Evolutionary conservation across 176 grass and related monocot genomes (phyloP).

Genomic region (Paspalum notatum): DNA sequence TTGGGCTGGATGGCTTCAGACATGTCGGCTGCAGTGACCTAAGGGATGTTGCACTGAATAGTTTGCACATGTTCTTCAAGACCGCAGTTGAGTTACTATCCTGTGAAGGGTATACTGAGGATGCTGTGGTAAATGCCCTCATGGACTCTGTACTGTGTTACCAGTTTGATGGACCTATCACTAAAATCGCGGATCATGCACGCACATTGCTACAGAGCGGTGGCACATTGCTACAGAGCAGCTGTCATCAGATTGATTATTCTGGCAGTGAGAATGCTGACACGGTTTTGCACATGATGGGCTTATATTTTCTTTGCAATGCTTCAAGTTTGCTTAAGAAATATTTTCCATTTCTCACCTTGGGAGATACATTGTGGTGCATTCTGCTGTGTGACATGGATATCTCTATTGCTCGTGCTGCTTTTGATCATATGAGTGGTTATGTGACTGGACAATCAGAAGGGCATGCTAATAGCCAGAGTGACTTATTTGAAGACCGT

Average conservation of each 20-base stretch:
- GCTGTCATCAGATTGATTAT: conserved; percentile 14
- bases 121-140: conserved; percentile 41
- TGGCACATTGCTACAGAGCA: conserved; percentile 28
- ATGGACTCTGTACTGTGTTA: conserved; percentile 34
- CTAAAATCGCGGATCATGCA: conserved; percentile 34
- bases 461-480: background rate
- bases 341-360: conserved; percentile 45
- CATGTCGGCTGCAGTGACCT: conserved; percentile 38
- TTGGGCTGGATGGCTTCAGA: conserved; percentile 38
- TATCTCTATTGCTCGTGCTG: conserved; percentile 38
- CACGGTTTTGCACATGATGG: conserved; percentile 44
- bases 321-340: conserved; percentile 39
- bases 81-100: conserved; percentile 40
- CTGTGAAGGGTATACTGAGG: conserved; percentile 35
- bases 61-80: conserved; percentile 45
- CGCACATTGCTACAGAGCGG: conserved; percentile 33
- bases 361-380: conserved; percentile 48
- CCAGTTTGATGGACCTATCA: conserved; percentile 44
- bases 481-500: conserved; percentile 7
- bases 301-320: conserved; percentile 34
- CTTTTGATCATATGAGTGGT: conserved; percentile 11
- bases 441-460: conserved; percentile 32
- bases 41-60: conserved; percentile 40
- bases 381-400: conserved; percentile 47
- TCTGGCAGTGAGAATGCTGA: conserved; percentile 34